These are phyloP conservation scores for Penicillium parvum DNA, from an alignment of 495 filamentous ascomycete genomes.

Conservation along the genomic window DNA sequence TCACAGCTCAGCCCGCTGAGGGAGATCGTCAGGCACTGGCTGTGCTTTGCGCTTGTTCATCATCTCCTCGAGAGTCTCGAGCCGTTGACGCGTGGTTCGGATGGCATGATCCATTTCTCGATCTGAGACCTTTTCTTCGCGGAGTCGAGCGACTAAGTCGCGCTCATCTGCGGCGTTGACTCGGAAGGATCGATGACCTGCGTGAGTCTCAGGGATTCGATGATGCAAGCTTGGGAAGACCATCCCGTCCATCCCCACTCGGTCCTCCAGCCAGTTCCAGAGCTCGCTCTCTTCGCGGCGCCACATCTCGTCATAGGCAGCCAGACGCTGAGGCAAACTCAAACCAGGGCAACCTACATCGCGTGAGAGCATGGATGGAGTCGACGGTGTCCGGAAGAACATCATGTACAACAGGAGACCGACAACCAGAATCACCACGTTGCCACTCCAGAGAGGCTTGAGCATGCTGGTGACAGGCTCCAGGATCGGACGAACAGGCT, in stretches of 20 bases:
- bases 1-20: conserved; percentile 19
- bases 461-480: conserved; percentile 68
- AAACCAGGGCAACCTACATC: conserved; percentile 35
- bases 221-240: conserved; percentile 36
- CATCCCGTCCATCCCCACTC: conserved; percentile 70
- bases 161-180: conserved; percentile 28
- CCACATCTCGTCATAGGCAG: conserved; percentile 95
- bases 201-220: conserved; percentile 21
- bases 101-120: conserved; percentile 83
- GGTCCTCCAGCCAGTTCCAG: conserved; percentile 94
- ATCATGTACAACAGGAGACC: conserved; percentile 52
- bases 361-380: conserved; percentile 30
- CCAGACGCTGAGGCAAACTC: conserved; percentile 58
- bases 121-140: conserved; percentile 70
- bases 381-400: conserved; percentile 55
- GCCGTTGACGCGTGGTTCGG: conserved; percentile 73
- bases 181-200: conserved; percentile 17
- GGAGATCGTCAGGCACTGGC: conserved; percentile 10
- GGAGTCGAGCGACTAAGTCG: conserved; percentile 43
- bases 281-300: conserved; percentile 81
- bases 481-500: conserved; percentile 66
- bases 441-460: conserved; percentile 63
- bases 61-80: conserved; percentile 69
- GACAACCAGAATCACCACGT: conserved; percentile 51
- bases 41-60: conserved; percentile 53